Evolutionary conservation across 169 alveolate genomes (phyloP), one percentile per base, ranked within the genome.

Genomic region (Eimeria tenella): DNA sequence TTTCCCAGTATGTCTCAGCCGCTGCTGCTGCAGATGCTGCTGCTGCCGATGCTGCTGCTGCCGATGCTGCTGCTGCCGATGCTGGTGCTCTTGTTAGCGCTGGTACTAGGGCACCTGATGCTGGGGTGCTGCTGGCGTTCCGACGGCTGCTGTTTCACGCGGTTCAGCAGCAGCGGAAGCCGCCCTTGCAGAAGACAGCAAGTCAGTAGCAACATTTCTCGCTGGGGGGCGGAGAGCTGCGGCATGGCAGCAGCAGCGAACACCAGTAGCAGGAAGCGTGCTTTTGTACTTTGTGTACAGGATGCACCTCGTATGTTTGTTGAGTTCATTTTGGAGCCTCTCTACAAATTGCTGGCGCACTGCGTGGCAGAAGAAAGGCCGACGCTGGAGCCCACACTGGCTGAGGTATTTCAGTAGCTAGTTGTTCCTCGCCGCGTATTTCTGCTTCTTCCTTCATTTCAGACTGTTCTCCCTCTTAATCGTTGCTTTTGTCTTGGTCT

Each of bases 261-360:
- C 21, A 58, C 4, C 1, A 58, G 68, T 17, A 58, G 68, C 68
- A 58, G 21, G 21, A 17, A 58, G 68, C 19, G 3, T 10, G 11
- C 19, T 17, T 10, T 58, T 17, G 68, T 10, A 58, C 89, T 97
- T 60, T 97, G 96, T 70, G 95, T 95, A 70, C 96, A 60, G 81
- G 93, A 71, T 9, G 90, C 53, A 71, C 96, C 88, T 13, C 97
- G 99, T 90, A 97, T 99, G 8, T 99, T 99, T 96, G 99, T 99
- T 10, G 99, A 98, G 93, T 99, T 99, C 96, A 96, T 99, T 62
- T 94, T 99, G 87, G 99, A 99, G 91, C 99, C 99, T 9, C 96
- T 99, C 89, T 99, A 99, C 97, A 99, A 99, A 96, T 93, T 99
- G 56, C 96, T 99, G 74, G 98, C 99, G 0, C 99, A 98, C 96